Base-by-base conservation (phyloP, 768 basidiomycete species). In the Rhizopogon vesiculosus region DNA sequence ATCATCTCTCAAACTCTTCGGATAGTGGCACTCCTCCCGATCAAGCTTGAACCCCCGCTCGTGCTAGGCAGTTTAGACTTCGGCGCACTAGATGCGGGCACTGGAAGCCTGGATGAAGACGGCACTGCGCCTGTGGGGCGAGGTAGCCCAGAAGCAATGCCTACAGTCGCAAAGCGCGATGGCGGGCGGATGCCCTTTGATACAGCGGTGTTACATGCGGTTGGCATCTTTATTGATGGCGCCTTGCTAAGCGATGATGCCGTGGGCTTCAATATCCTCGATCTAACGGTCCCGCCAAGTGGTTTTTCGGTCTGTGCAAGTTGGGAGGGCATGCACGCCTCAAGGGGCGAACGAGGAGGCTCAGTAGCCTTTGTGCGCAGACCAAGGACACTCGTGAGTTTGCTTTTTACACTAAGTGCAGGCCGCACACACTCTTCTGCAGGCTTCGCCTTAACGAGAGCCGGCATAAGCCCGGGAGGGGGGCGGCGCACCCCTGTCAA, bases 401-500 rank as follows among this genome's bases (percentile, higher is more conserved):
- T 60, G 33, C 45, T 40, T 40, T 53, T 53, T 16, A 59, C 42
- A 50, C 59, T 54, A n/a, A 48, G 28, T 19, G 29, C 41, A 28
- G 57, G 33, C 6, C 19, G 13, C 15, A 16, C 33, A 9, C 41
- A 42, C 29, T 49, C 46, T 41, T 52, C 8, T 12, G 42, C 18
- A 19, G 53, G 43, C 28, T 59, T 42, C 19, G 42, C 19, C 13
- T 31, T 31, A 4, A 28, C 33, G 15, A 35, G 53, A 13, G 49
- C 19, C 29, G 53, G 38, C 3, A 54, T 12, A 42, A 59, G 48
- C 18, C 62, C 62, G 3, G 63, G 58, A 16, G 65, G 67, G n/a
- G 68, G 67, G 5, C 68, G 65, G 48, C 66, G 66, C 12, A 69
- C 60, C 10, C 68, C 68, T 9, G 57, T 59, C 39, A 68, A 58